Evolutionary conservation across 805 yeast genomes (phyloP), one percentile per base, ranked within the genome.

Genomic region (Kodamaea fukazawae): DNA sequence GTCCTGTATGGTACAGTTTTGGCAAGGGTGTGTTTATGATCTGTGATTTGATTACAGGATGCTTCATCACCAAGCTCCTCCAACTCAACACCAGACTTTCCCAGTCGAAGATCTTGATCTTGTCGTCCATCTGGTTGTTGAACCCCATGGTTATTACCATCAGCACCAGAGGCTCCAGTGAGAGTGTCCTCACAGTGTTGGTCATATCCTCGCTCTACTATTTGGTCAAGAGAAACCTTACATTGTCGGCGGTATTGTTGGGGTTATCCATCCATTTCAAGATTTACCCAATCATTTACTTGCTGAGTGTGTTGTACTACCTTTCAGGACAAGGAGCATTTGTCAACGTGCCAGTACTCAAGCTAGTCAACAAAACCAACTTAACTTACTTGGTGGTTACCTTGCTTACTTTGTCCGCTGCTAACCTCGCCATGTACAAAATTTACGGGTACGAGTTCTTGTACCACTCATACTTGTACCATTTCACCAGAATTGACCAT

Each of bases 131-230:
- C 4, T 93, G 98, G 98, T 69, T 93, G 13, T 69, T 88, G 49
- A 93, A 93, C 57, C 98, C 99, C 11, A 86, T 93, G 93, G 98
- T 90, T 0, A 78, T 83, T 23, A 88, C 96, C 1, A 93, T 93
- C 35, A 81, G 91, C 48, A 88, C 97, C 0, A 71, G 99, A 33
- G 99, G 99, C 1, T 86, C 93, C 18, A 84, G 96, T 0, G 99
- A 93, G 55, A 89, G 96, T 45, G 71, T 93, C 1, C 61, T 93
- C 33, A 87, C 95, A 2, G 89, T 86, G 23, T 65, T 91, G 48
- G 75, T 89, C 3, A 75, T 88, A 72, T 55, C 73, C 6, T 63
- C 81, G 30, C 53, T 86, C 0, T 79, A 76, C 50, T 64, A 56
- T 29, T 53, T 81, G n/a, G 42, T 70, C 16, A 41, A 61, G n/a